phyloP scores from a whole-genome alignment of 225 moss, liverwort and hornwort genomes.

The Straminergon stramineum region DNA sequence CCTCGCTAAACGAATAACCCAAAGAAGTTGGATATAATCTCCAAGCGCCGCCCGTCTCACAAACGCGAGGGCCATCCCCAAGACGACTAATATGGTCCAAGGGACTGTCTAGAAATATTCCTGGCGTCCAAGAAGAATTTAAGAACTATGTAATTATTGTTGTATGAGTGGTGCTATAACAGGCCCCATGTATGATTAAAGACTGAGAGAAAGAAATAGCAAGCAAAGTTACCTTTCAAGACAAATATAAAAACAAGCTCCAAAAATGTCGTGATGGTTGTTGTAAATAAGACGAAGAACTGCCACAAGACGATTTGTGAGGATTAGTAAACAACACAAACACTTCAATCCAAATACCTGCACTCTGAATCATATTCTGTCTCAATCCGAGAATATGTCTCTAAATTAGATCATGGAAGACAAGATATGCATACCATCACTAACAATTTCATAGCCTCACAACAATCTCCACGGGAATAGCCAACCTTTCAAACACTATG shows the following conservation, averaged over 20 bases:
- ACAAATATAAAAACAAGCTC: slow-evolving; percentile 14
- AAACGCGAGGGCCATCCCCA: slow-evolving; percentile 10
- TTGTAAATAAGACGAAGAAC: slow-evolving; percentile 25
- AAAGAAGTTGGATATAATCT: slow-evolving; percentile 14
- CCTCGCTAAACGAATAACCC: slow-evolving; percentile 15
- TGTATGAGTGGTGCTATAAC: neutral
- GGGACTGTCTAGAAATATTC: slow-evolving; percentile 15
- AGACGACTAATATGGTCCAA: slow-evolving; percentile 1
- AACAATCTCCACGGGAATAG: neutral
- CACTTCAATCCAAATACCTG: neutral
- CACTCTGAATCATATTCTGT: neutral
- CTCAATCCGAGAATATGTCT: neutral
- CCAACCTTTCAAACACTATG: neutral
- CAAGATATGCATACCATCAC: neutral
- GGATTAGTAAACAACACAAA: neutral
- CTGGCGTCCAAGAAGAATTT: slow-evolving; percentile 6
- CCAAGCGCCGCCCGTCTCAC: slow-evolving; percentile 17
- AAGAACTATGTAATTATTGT: neutral
- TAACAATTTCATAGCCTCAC: neutral
- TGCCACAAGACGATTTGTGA: neutral
- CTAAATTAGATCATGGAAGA: neutral
- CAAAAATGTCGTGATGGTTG: slow-evolving; percentile 17
- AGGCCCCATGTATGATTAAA: neutral
- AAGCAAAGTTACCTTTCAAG: slow-evolving; percentile 11
- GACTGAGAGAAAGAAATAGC: neutral